Evolutionary conservation across 805 yeast species (phyloP), one percentile per base, ranked within the genome.

Genomic region (Candida ipomoeae): DNA sequence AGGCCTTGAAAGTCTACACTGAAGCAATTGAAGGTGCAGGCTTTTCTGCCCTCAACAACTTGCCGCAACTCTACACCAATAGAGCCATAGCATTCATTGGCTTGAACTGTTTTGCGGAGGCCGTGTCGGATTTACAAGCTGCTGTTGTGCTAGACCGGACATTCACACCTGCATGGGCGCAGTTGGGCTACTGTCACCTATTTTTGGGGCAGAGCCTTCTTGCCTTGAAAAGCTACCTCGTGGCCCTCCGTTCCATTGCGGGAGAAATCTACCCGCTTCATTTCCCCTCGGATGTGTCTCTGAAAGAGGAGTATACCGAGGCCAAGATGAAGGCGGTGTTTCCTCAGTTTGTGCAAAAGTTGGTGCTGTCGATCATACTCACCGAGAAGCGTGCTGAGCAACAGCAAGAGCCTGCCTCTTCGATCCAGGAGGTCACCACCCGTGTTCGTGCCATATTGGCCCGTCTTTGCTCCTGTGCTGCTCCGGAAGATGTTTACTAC

Each of bases 151-250:
- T 55, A 36, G 75, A 72, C 51, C 54, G 66, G 32, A 59, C 66
- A 5, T 70, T 67, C 52, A 64, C 72, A 5, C 71, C 77, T 2
- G 77, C 75, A 6, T 73, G 77, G 77, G 60, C 70, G 17, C 77
- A 73, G 57, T 60, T 73, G 51, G 76, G 74, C 3, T 73, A 71
- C 59, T 71, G 74, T 54, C 74, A 71, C 40, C 57, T 73, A 35
- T 71, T 70, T 55, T 65, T 71, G 70, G 76, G 76, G 3, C 56
- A 57, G 35, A 65, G 70, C 42, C 53, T 71, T 23, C 44, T 65
- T 8, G 67, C 74, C 2, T 57, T 72, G 40, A 57, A 60, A 44
- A 66, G 72, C 52, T 71, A 71, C 55, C 57, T 64, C 13, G 58
- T 60, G 26, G 69, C 75, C 1, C 58, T 72, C 18, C 61, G 61